Evolutionary conservation across 306 rosid species (phyloP).

Genomic region (Delonix regia): DNA sequence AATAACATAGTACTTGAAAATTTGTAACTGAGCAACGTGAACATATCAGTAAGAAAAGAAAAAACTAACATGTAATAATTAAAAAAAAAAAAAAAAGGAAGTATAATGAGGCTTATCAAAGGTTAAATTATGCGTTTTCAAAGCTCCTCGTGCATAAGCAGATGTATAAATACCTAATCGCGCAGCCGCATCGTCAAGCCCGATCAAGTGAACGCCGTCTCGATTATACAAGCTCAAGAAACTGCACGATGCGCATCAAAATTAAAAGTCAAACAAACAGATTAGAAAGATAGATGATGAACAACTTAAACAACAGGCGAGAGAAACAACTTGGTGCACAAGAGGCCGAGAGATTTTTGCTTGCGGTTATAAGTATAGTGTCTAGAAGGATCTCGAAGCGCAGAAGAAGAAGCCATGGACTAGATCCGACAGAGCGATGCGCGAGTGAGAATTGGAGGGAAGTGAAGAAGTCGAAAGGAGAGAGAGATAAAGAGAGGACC

Average conservation of each 20-base stretch:
- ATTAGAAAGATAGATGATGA: not conserved
- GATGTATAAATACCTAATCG: constrained; percentile 54
- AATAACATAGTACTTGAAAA: not conserved
- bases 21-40: not conserved
- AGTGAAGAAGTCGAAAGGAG: not conserved
- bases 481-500: constrained; percentile 28
- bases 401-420: constrained; percentile 45
- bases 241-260: constrained; percentile 30
- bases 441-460: constrained; percentile 36
- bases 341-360: constrained; percentile 80
- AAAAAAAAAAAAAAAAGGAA: too few relatives aligned
- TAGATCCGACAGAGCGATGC: constrained; percentile 3
- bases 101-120: not conserved
- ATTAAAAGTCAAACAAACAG: not conserved
- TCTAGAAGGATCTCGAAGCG: constrained; percentile 45
- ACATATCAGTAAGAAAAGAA: not conserved
- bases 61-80: not conserved
- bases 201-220: constrained; percentile 60
- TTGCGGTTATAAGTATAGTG: constrained; percentile 59
- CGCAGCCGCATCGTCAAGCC: constrained; percentile 93
- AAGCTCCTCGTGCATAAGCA: not conserved
- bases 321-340: constrained; percentile 78
- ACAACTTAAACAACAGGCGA: not conserved
- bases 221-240: constrained; percentile 79
- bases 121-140: not conserved